Conservation (phyloP, 495 filamentous ascomycete species). For the Podospora fimiseda region DNA sequence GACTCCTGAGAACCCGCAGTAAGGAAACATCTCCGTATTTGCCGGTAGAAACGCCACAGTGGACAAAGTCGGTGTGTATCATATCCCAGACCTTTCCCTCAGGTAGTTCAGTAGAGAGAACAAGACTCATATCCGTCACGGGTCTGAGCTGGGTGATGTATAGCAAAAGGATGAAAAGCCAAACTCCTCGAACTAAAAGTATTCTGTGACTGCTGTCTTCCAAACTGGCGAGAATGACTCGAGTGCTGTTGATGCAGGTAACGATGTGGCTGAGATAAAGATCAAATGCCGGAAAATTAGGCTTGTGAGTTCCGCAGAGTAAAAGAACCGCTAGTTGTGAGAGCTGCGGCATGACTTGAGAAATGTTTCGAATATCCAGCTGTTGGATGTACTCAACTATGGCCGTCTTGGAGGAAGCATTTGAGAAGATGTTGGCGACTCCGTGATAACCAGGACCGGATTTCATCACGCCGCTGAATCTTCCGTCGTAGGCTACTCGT, state of each 20-base stretch:
- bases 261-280: constrained; percentile 24
- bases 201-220: constrained; percentile 11
- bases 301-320: constrained; percentile 22
- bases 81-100: constrained; percentile 11
- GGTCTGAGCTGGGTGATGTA: constrained; percentile 31
- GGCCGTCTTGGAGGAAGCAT: constrained; percentile 9
- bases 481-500: constrained; percentile 22
- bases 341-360: constrained; percentile 16
- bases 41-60: not conserved
- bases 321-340: constrained; percentile 18
- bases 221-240: constrained; percentile 17
- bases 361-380: constrained; percentile 19
- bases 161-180: constrained; percentile 22
- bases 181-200: constrained; percentile 21
- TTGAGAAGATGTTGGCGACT: constrained; percentile 16
- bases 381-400: constrained; percentile 21
- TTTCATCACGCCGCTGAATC: constrained; percentile 24
- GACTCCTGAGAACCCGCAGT: constrained; percentile 21
- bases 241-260: constrained; percentile 16
- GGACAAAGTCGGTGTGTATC: constrained; percentile 8
- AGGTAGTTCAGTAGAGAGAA: constrained; percentile 6
- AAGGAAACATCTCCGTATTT: constrained; percentile 13
- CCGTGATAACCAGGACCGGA: constrained; percentile 21
- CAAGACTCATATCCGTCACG: constrained; percentile 15
- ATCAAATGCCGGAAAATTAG: constrained; percentile 20